A percentile compares a stretch with the other conserved stretches of the same genome.
Conservation (phyloP, 2,329 filamentous ascomycete genomes). For the Apiospora malaysiana region DNA sequence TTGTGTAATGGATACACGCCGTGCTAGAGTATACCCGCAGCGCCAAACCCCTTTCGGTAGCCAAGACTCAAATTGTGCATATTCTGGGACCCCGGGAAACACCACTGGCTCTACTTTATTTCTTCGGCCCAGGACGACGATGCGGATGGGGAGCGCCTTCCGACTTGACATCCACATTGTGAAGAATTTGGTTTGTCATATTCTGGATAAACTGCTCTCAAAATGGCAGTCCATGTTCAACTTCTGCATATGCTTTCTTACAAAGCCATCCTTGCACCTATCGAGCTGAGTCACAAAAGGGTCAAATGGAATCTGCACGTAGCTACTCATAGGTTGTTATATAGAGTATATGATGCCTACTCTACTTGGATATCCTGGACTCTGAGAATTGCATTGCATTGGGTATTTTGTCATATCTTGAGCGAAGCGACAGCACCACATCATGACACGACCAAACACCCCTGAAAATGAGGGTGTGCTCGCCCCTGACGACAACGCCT, state of each 20-base stretch:
- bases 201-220: background rate
- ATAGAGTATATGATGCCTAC: conserved; percentile 2
- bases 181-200: conserved; percentile 12
- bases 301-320: background rate
- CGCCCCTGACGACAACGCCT: conserved; percentile 24
- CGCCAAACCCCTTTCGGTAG: conserved; percentile 25
- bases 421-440: background rate
- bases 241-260: conserved; percentile 5
- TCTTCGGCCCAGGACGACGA: conserved; percentile 11
- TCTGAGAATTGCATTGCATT: background rate
- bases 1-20: background rate
- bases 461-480: conserved; percentile 25
- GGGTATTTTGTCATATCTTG: background rate
- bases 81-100: conserved; percentile 2
- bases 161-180: conserved; percentile 15
- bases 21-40: background rate
- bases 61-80: conserved; percentile 29
- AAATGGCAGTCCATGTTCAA: conserved; percentile 9
- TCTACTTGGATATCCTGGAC: background rate
- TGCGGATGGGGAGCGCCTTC: conserved; percentile 6
- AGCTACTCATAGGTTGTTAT: background rate
- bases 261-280: background rate
- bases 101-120: background rate
- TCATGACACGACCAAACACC: conserved; percentile 24
- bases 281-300: background rate